Evolutionary conservation across 2,329 filamentous ascomycete species (phyloP).

Genomic region (Alternaria novae-zelandiae): DNA sequence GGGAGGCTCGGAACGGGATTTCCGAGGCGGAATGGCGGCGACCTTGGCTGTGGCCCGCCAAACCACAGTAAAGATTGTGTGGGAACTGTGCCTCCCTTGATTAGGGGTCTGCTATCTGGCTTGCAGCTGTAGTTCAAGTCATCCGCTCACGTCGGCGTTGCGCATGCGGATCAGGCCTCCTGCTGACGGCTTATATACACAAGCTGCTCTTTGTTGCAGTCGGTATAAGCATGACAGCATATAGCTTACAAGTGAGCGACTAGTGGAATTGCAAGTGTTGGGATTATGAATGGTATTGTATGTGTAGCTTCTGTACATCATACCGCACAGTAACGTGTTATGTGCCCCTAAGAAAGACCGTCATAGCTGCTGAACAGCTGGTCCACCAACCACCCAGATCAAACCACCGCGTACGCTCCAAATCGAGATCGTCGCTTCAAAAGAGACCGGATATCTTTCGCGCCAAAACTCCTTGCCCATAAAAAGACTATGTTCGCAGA

Average conservation of each 20-base stretch:
- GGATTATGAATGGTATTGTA: neutral
- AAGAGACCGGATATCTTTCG: constrained; percentile 31
- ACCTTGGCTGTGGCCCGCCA: neutral
- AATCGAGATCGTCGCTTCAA: constrained; percentile 1
- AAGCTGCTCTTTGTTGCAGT: neutral
- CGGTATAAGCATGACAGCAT: neutral
- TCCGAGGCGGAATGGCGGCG: neutral
- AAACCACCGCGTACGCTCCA: constrained; percentile 2
- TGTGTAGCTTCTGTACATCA: neutral
- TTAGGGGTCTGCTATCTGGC: neutral
- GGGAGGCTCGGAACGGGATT: constrained; percentile 4
- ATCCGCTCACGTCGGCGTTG: neutral
- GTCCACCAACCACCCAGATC: neutral
- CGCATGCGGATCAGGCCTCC: neutral
- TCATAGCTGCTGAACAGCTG: neutral
- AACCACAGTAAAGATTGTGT: neutral
- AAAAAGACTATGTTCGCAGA: constrained; percentile 1
- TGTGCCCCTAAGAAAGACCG: neutral
- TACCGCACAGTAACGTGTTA: neutral
- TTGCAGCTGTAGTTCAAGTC: neutral
- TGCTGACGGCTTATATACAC: neutral
- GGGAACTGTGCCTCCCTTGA: neutral
- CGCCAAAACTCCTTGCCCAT: constrained; percentile 20
- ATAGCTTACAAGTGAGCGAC: neutral
- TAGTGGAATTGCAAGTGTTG: neutral